Conservation (phyloP, 768 basidiomycete species). For the Paxillus involutus region DNA sequence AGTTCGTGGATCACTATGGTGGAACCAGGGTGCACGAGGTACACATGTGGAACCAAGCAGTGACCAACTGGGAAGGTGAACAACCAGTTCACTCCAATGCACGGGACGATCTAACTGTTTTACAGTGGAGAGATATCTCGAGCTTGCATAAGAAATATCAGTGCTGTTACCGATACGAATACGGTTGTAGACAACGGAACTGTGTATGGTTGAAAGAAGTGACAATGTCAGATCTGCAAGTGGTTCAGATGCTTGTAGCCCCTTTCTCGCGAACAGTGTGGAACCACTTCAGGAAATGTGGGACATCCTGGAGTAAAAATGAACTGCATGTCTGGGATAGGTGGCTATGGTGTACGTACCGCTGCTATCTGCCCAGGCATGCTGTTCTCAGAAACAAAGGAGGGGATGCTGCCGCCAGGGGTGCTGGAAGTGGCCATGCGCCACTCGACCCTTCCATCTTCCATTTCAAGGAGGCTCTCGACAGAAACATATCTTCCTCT, state of each 20-base stretch:
- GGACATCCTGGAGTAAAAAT: conserved; percentile 55
- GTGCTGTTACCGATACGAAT: not conserved
- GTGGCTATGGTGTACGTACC: conserved; percentile 32
- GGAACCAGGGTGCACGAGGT: conserved; percentile 95
- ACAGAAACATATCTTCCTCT: conserved; percentile 71
- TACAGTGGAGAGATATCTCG: conserved; percentile 82
- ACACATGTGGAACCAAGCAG: conserved; percentile 81
- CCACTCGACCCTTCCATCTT: conserved; percentile 70
- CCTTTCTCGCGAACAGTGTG: conserved; percentile 31
- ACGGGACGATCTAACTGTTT: conserved; percentile 7
- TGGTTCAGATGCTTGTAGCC: not conserved
- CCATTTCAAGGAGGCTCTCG: conserved; percentile 63
- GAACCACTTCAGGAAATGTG: conserved; percentile 71
- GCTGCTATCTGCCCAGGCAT: conserved; percentile 64
- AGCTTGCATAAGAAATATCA: conserved; percentile 53
- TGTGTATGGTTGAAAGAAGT: not conserved
- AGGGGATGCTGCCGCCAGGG: conserved; percentile 68
- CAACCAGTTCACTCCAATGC: not conserved
- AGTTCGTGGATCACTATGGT: conserved; percentile 92
- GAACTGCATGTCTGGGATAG: not conserved
- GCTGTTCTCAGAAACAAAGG: conserved; percentile 58
- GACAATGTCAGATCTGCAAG: not conserved
- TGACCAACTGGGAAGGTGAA: conserved; percentile 93
- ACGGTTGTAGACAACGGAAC: not conserved
- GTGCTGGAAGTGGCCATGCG: conserved; percentile 77